These are phyloP conservation scores for Schrenkiella parvula DNA, from an alignment of 345 rosid genomes.

Conservation along the genomic window DNA sequence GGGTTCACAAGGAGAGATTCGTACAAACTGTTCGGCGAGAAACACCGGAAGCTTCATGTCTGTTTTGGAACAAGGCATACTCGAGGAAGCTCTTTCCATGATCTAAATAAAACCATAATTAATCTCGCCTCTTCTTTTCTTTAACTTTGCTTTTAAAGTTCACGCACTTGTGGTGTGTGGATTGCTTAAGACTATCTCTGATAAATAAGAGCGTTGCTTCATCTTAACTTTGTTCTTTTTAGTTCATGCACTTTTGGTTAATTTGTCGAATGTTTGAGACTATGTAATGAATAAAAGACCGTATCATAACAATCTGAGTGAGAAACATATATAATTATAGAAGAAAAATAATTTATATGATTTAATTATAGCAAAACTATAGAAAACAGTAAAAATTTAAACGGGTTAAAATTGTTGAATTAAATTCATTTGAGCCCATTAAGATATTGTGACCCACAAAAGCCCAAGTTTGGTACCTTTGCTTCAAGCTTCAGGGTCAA, in stretches of 20 bases:
- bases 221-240: neutral
- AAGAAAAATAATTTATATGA: neutral
- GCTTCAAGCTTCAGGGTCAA: conserved; percentile 24
- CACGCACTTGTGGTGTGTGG: conserved; percentile 5
- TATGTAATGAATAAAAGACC: neutral
- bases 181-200: conserved; percentile 20
- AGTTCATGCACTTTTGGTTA: neutral
- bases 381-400: neutral
- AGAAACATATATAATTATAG: neutral
- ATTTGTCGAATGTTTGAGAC: neutral
- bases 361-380: neutral
- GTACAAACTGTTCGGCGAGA: conserved; percentile 65
- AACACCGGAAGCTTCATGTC: conserved; percentile 47
- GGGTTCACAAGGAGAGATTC: conserved; percentile 62
- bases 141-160: neutral
- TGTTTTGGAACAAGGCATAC: conserved; percentile 43
- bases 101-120: conserved; percentile 7
- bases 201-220: conserved; percentile 23
- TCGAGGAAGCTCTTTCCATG: conserved; percentile 38
- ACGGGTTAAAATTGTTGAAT: neutral
- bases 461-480: neutral
- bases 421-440: neutral
- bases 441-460: neutral
- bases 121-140: neutral
- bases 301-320: neutral